phyloP scores from a whole-genome alignment of 2,329 filamentous ascomycete species.

The Atkinsonella texensis region DNA sequence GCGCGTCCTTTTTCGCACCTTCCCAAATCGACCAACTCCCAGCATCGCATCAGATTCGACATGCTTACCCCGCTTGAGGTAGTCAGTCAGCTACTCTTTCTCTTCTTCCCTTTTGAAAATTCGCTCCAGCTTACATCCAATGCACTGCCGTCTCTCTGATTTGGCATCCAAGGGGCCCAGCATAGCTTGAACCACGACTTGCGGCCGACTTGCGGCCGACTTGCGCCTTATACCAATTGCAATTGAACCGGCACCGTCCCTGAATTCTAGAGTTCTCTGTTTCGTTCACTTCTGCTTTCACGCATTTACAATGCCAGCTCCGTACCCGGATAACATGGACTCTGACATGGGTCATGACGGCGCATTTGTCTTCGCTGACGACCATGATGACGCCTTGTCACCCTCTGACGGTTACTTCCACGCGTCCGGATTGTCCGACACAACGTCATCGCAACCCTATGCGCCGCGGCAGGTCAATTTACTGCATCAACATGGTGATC shows the following conservation, averaged over 20 bases:
- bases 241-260: not conserved
- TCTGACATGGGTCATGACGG: conserved; percentile 17
- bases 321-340: conserved; percentile 37
- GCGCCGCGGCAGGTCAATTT: not conserved
- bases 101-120: not conserved
- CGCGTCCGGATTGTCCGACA: conserved; percentile 21
- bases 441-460: conserved; percentile 12
- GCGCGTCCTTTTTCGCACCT: not conserved
- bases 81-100: not conserved
- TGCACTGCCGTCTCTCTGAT: not conserved
- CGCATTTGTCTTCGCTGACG: conserved; percentile 21
- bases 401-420: conserved; percentile 42
- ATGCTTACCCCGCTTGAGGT: too few relatives aligned
- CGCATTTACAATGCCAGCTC: conserved; percentile 26
- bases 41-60: too few relatives aligned
- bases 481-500: conserved; percentile 11
- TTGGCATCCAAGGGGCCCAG: not conserved
- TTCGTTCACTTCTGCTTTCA: not conserved
- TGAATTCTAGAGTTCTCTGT: not conserved
- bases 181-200: not conserved
- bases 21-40: not conserved
- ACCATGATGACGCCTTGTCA: conserved; percentile 27
- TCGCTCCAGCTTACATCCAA: not conserved
- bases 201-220: not conserved
- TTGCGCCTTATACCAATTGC: not conserved